Base-by-base conservation (phyloP, 73 alveolate species). In the Paramecium tetraurelia region DNA sequence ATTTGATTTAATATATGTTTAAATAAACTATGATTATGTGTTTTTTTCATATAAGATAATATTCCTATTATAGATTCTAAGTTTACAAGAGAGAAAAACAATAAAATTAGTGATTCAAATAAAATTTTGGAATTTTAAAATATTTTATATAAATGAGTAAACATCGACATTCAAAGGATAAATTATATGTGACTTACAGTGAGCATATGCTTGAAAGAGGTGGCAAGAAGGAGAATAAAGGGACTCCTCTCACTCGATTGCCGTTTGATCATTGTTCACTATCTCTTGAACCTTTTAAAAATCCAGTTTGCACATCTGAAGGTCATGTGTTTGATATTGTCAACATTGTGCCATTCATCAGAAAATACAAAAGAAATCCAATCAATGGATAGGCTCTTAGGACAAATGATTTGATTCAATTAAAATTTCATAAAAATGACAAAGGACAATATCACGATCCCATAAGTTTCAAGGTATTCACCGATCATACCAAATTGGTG, bases 361-460 rank as follows among this genome's bases (percentile, higher is more conserved):
- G 96, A 75, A 98, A 97, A 87, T 93, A 95, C 90, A 93, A 85
- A 58, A 93, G 95, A 95, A 96, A 97, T 86, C 99, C 99, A 24
- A 93, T 97, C 14, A 94, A 99, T 8, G 99, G 99, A 4, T 93
- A 92, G 7, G 97, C 97, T 31, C 59, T 98, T 70, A 93, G 96
- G 84, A 50, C 92, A 36, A 77, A 92, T 53, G 99, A 98, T 57
- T 86, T 98, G 46, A 92, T 97, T 33, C 86, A 94, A 69, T 93
- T 99, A 80, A 93, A 95, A 72, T 97, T 98, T 92, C 96, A 95
- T 93, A 96, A 93, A 88, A 99, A 98, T 87, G 97, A 97, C 43
- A 94, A 98, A 88, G 99, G 98, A 5, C 96, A 98, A 89, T 96
- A 93, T 93, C 99, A 98, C 59, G 99, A 99, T 95, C 99, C 99